Evolutionary conservation across 2,329 filamentous ascomycete genomes (phyloP).

Genomic region (Aspergillus sp.): DNA sequence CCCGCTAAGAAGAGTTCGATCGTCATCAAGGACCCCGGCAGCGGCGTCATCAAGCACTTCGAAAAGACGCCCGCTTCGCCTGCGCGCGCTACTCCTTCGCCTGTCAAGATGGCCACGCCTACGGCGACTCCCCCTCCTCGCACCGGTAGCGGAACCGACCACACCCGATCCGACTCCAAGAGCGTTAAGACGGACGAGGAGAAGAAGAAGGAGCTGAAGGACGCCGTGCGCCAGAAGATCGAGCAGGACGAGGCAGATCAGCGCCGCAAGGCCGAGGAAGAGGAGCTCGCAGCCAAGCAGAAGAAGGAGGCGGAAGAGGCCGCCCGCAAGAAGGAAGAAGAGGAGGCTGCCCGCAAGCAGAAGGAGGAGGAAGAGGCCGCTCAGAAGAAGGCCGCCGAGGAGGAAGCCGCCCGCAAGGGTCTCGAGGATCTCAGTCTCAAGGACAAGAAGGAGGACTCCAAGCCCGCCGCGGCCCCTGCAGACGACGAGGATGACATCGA

Average conservation of each 20-base stretch:
- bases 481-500: constrained; percentile 44
- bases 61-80: constrained; percentile 65
- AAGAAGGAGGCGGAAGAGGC: constrained; percentile 27
- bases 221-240: constrained; percentile 51
- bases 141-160: constrained; percentile 64
- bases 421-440: constrained; percentile 25
- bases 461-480: constrained; percentile 34
- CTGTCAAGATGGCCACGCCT: constrained; percentile 64
- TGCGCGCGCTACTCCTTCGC: constrained; percentile 55
- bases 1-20: constrained; percentile 73
- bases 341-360: constrained; percentile 34
- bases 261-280: constrained; percentile 51
- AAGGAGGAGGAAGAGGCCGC: constrained; percentile 30
- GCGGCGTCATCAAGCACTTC: constrained; percentile 72
- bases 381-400: constrained; percentile 28
- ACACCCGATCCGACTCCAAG: constrained; percentile 70
- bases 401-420: constrained; percentile 21
- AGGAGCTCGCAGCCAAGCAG: constrained; percentile 39
- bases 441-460: constrained; percentile 47
- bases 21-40: constrained; percentile 78
- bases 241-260: constrained; percentile 58
- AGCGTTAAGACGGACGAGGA: constrained; percentile 74
- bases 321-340: constrained; percentile 45
- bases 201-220: constrained; percentile 73
- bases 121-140: constrained; percentile 81